Percentiles rank a stretch among this genome's conserved stretches.
Evolutionary conservation across 345 rosid species (phyloP).

Genomic region (Trapa incisa): DNA sequence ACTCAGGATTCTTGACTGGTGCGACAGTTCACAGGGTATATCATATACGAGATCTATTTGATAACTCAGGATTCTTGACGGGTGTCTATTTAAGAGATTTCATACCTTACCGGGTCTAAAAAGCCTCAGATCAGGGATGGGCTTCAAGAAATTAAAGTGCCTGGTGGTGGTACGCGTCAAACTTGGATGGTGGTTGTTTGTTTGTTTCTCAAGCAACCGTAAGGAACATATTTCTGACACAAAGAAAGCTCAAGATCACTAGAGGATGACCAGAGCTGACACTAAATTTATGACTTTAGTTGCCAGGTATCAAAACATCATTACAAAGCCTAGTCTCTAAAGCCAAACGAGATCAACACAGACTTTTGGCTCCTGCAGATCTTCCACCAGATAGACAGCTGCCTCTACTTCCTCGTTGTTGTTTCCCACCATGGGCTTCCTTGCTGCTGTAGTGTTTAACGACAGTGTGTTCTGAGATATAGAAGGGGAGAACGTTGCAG

Average conservation of each 20-base stretch:
- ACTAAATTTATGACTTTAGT: background rate
- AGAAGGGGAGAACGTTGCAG: background rate
- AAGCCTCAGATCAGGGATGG: too few relatives aligned
- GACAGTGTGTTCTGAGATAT: background rate
- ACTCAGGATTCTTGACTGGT: too few relatives aligned
- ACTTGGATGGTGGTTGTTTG: too few relatives aligned
- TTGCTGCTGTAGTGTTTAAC: background rate
- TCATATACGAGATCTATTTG: too few relatives aligned
- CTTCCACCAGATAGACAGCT: background rate
- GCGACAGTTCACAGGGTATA: too few relatives aligned
- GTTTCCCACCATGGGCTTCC: background rate
- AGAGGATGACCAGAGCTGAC: background rate
- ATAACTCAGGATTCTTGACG: too few relatives aligned
- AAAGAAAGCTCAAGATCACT: background rate
- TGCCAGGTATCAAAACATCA: background rate
- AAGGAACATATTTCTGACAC: too few relatives aligned
- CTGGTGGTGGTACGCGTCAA: too few relatives aligned
- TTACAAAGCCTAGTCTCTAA: background rate
- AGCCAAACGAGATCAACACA: conserved; percentile 12
- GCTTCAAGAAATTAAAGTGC: too few relatives aligned
- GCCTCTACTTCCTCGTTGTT: background rate
- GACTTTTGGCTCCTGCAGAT: conserved; percentile 7
- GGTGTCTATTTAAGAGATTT: too few relatives aligned
- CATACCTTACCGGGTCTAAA: too few relatives aligned
- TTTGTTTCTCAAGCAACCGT: too few relatives aligned